Percentiles rank a stretch among this genome's conserved stretches.
Conservation (phyloP, 148 eudicot species). For the Chenopodium album region DNA sequence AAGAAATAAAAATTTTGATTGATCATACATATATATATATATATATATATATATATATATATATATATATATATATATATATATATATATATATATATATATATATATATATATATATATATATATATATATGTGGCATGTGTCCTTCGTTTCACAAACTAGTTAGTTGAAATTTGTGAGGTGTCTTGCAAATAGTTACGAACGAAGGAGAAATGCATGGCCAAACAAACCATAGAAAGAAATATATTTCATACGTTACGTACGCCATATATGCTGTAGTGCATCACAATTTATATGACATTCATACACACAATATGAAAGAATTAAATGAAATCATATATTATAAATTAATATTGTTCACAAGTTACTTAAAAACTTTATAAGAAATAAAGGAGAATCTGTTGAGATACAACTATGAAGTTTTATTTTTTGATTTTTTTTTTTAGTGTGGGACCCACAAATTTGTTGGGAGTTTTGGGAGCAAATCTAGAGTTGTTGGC, state of each 20-base stretch:
- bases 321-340: not conserved
- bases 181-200: constrained; percentile 19
- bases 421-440: not conserved
- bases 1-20: no score
- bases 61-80: no score
- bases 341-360: not conserved
- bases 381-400: constrained; percentile 10
- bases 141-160: not conserved
- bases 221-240: constrained; percentile 5
- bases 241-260: not conserved
- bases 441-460: constrained; percentile 23
- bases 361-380: not conserved
- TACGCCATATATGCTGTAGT: not conserved
- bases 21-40: no score
- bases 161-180: not conserved
- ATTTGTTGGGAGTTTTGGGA: constrained; percentile 50
- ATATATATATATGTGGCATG: not conserved
- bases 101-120: no score
- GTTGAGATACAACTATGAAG: not conserved
- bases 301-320: not conserved
- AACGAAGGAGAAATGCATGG: constrained; percentile 14
- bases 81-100: no score
- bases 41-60: no score
- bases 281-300: not conserved
- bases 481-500: constrained; percentile 41